Evolutionary conservation across 202 grass and related monocot genomes (phyloP).

Genomic region (Dendrocalamus latiflorus): DNA sequence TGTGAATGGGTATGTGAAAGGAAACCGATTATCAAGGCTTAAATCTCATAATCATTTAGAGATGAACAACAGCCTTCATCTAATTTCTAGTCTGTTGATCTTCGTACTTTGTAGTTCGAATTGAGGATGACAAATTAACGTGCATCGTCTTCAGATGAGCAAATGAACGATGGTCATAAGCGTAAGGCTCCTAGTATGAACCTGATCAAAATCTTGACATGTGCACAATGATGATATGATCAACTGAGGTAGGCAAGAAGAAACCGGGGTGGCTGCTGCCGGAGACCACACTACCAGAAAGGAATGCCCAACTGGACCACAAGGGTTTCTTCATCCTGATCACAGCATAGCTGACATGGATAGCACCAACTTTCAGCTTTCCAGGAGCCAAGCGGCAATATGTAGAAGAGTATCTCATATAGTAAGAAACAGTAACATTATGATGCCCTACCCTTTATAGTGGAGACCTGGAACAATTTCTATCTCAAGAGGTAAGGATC

Average conservation of each 20-base stretch:
- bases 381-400: background rate
- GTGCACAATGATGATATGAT: no score
- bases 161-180: background rate
- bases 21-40: background rate
- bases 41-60: background rate
- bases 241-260: no score
- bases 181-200: background rate
- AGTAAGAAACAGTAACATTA: background rate
- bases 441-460: background rate
- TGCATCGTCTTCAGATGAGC: background rate
- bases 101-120: background rate
- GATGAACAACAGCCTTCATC: background rate
- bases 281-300: background rate
- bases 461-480: background rate
- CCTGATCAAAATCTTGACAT: background rate
- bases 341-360: constrained; percentile 17
- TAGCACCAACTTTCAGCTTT: background rate
- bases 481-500: background rate
- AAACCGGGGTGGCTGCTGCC: no score
- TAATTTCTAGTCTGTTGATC: background rate
- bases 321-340: background rate
- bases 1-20: no score
- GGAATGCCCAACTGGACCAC: background rate
- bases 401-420: background rate
- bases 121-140: background rate